phyloP scores from a whole-genome alignment of 805 yeast genomes.

The Tetrapisispora taiwanensis region DNA sequence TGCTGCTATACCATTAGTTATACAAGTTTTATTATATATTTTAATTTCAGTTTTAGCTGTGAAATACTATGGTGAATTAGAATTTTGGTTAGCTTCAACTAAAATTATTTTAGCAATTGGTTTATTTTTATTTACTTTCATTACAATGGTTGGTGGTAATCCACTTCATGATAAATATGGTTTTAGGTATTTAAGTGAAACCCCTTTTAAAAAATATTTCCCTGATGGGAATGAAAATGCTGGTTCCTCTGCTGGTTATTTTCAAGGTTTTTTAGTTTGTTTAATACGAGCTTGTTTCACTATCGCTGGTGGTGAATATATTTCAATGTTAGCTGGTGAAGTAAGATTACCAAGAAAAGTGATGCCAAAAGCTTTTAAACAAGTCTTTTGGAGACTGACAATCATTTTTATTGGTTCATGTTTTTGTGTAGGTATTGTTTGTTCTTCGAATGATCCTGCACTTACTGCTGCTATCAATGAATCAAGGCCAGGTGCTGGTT shows the following conservation, averaged over 20 bases:
- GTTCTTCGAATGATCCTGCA: conserved; percentile 57
- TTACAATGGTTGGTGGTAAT: conserved; percentile 83
- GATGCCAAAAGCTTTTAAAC: conserved; percentile 69
- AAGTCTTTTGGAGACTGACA: conserved; percentile 58
- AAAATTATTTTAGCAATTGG: conserved; percentile 71
- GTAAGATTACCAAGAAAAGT: conserved; percentile 59
- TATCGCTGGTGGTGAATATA: conserved; percentile 79
- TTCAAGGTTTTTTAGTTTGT: conserved; percentile 64
- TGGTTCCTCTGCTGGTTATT: conserved; percentile 38
- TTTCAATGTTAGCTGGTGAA: conserved; percentile 80
- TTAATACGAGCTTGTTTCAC: conserved; percentile 66
- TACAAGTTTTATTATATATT: conserved; percentile 56
- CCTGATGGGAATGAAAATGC: conserved; percentile 34
- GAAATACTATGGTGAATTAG: conserved; percentile 67
- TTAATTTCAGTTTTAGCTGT: conserved; percentile 66
- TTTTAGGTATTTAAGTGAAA: conserved; percentile 44
- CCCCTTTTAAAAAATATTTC: conserved; percentile 47
- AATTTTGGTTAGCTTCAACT: conserved; percentile 67
- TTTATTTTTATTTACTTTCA: conserved; percentile 59
- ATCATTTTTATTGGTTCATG: conserved; percentile 66
- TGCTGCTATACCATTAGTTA: conserved; percentile 57
- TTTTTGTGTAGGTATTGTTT: conserved; percentile 65
- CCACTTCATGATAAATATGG: conserved; percentile 58
- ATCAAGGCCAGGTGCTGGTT: conserved; percentile 65
- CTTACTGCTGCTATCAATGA: conserved; percentile 47